A percentile compares a stretch with the other conserved stretches of the same genome.
These are phyloP conservation scores for Oxyria digyna DNA, from an alignment of 148 eudicot genomes.

Conservation along the genomic window DNA sequence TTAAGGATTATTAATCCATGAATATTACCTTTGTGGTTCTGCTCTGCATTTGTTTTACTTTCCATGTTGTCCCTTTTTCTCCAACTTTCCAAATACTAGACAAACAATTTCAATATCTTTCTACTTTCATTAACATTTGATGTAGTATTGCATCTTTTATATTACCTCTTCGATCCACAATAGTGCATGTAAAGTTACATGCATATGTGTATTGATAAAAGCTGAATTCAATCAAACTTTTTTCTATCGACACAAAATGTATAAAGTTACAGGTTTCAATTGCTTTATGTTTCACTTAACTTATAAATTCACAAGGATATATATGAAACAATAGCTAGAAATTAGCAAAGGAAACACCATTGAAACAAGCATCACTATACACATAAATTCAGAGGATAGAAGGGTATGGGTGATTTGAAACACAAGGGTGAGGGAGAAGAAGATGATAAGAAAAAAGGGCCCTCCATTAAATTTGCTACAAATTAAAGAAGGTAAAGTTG, in stretches of 20 bases:
- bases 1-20: not conserved
- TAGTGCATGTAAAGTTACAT: too few relatives aligned
- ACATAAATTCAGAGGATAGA: not conserved
- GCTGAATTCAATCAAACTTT: too few relatives aligned
- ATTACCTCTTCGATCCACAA: too few relatives aligned
- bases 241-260: too few relatives aligned
- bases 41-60: not conserved
- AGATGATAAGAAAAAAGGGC: slow-evolving; percentile 4
- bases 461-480: not conserved
- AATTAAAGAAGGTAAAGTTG: slow-evolving; percentile 1
- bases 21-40: not conserved
- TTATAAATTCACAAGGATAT: not conserved
- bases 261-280: too few relatives aligned
- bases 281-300: too few relatives aligned
- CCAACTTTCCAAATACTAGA: not conserved
- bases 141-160: not conserved
- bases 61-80: not conserved
- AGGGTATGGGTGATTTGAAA: slow-evolving; percentile 1
- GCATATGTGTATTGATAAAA: too few relatives aligned
- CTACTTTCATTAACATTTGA: not conserved
- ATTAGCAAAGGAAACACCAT: not conserved
- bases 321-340: not conserved
- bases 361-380: not conserved
- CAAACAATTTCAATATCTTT: not conserved
- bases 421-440: not conserved